A percentile compares a stretch with the other conserved stretches of the same genome.
phyloP scores from a whole-genome alignment of 1,284 basidiomycete species.

The Moesziomyces sp. region DNA sequence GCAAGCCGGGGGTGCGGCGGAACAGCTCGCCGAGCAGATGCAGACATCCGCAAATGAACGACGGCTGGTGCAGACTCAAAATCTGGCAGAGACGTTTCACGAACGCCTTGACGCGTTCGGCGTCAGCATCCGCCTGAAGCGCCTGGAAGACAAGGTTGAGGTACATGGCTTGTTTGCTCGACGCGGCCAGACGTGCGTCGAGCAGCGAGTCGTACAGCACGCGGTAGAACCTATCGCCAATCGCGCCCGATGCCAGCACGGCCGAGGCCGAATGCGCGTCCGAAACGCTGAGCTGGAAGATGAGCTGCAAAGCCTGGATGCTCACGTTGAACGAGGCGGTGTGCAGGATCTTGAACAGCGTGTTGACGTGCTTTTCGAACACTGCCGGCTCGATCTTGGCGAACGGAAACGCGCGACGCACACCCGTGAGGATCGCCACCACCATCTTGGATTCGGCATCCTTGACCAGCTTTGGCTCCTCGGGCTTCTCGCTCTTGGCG shows the following conservation, averaged over 20 bases:
- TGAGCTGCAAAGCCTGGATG: slow-evolving; percentile 90
- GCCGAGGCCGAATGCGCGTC: slow-evolving; percentile 33
- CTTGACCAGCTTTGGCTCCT: slow-evolving; percentile 68
- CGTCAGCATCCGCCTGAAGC: slow-evolving; percentile 80
- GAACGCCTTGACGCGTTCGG: slow-evolving; percentile 80
- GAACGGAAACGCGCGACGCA: slow-evolving; percentile 94
- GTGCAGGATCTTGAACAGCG: slow-evolving; percentile 94
- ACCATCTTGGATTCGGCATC: slow-evolving; percentile 81
- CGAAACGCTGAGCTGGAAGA: slow-evolving; percentile 77
- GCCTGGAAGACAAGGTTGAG: slow-evolving; percentile 94
- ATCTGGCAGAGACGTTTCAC: slow-evolving; percentile 89
- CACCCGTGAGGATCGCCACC: slow-evolving; percentile 90
- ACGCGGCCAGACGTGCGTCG: slow-evolving; percentile 82
- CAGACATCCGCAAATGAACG: slow-evolving; percentile 90
- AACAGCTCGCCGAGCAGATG: slow-evolving; percentile 76
- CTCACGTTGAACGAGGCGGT: slow-evolving; percentile 91
- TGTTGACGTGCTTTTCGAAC: slow-evolving; percentile 89
- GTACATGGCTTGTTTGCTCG: slow-evolving; percentile 97
- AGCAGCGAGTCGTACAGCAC: slow-evolving; percentile 88
- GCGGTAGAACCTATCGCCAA: slow-evolving; percentile 81
- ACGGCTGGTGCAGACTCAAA: slow-evolving; percentile 79
- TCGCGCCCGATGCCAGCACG: slow-evolving; percentile 58
- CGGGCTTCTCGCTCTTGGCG: slow-evolving; percentile 21
- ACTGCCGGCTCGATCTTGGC: slow-evolving; percentile 77
- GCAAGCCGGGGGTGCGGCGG: slow-evolving; percentile 77